A percentile compares a stretch with the other conserved stretches of the same genome.
phyloP scores from a whole-genome alignment of 2,329 filamentous ascomycete genomes.

The Hypomyces perniciosus region DNA sequence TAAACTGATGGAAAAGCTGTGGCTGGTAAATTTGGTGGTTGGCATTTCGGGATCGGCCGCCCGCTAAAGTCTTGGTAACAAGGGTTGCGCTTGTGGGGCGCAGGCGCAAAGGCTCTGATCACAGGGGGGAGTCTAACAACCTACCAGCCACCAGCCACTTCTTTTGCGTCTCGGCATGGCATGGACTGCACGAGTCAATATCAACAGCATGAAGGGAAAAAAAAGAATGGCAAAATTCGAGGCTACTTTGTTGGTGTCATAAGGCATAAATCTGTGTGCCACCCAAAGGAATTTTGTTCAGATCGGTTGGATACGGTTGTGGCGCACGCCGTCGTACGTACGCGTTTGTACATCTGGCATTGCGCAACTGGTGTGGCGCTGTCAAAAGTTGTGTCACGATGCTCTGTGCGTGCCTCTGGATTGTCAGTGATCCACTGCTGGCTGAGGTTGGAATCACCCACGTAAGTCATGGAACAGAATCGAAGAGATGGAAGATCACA shows the following conservation, averaged over 20 bases:
- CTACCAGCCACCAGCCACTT: constrained; percentile 10
- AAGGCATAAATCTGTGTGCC: too few relatives aligned
- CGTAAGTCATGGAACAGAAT: background rate
- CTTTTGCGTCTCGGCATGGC: background rate
- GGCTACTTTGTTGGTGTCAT: too few relatives aligned
- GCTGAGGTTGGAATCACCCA: background rate
- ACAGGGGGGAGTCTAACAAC: background rate
- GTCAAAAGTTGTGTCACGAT: background rate
- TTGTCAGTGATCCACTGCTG: too few relatives aligned
- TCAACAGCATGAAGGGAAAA: too few relatives aligned
- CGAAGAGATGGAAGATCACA: background rate
- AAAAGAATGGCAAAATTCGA: too few relatives aligned
- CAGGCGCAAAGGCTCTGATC: background rate
- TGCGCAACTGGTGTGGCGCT: background rate
- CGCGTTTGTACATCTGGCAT: background rate
- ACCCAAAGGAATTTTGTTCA: too few relatives aligned
- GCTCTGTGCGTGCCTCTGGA: background rate
- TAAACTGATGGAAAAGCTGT: constrained; percentile 7
- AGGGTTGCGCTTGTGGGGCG: background rate
- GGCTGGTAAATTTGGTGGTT: constrained; percentile 13
- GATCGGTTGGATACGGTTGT: background rate
- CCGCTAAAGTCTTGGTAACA: constrained; percentile 1
- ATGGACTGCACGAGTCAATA: background rate
- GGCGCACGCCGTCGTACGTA: background rate
- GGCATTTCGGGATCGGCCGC: constrained; percentile 10